phyloP scores from a whole-genome alignment of 140 eudicot species.

The Flaveria floridana region DNA sequence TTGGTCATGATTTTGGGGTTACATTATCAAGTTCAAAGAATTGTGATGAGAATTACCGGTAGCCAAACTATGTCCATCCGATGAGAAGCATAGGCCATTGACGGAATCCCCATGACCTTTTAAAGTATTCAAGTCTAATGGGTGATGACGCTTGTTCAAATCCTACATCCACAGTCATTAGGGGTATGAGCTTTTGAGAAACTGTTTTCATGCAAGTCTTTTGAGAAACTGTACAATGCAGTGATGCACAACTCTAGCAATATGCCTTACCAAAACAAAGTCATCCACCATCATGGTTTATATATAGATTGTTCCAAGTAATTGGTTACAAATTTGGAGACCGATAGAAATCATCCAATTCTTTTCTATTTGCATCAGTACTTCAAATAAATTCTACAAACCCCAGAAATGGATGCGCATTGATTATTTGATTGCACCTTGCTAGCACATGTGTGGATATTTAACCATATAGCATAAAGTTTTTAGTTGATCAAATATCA shows the following conservation, averaged over 20 bases:
- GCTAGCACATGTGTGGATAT: not conserved
- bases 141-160: constrained; percentile 79
- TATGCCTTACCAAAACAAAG: not conserved
- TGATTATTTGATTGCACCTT: not conserved
- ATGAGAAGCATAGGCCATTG: constrained; percentile 70
- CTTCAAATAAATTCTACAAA: not conserved
- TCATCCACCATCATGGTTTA: not conserved
- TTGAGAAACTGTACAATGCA: not conserved
- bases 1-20: constrained; percentile 11
- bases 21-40: constrained; percentile 18
- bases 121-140: constrained; percentile 84
- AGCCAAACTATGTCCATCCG: constrained; percentile 79
- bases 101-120: constrained; percentile 96
- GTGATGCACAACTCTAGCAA: not conserved
- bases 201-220: not conserved
- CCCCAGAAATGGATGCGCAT: not conserved
- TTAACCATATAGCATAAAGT: not conserved
- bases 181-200: constrained; percentile 5
- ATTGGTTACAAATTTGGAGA: not conserved
- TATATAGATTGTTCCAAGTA: not conserved
- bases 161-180: constrained; percentile 57
- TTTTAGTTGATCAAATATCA: not conserved
- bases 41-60: constrained; percentile 55
- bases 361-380: constrained; percentile 9
- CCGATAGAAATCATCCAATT: not conserved